Evolutionary conservation across 176 grass and related monocot species (phyloP).

Genomic region (Bromus sterilis): DNA sequence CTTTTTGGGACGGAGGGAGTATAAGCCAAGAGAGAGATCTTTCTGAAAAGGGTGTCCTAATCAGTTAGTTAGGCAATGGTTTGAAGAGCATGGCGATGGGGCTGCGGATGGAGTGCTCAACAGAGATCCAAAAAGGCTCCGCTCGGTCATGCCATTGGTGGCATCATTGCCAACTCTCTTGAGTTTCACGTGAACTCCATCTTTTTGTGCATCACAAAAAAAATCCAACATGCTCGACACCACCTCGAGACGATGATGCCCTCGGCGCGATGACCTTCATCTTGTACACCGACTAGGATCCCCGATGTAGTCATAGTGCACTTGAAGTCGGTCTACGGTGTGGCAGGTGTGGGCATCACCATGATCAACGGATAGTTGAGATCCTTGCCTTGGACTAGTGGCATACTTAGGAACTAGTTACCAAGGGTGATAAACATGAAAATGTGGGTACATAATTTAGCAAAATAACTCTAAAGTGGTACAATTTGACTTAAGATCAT

Average conservation of each 20-base stretch:
- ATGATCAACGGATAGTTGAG: conserved; percentile 57
- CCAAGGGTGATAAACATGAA: too few relatives aligned
- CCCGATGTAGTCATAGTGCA: conserved; percentile 42
- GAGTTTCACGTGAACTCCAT: conserved; percentile 36
- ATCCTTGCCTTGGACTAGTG: conserved; percentile 32
- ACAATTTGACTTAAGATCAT: too few relatives aligned
- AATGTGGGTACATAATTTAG: too few relatives aligned
- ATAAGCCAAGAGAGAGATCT: not conserved
- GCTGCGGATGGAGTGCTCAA: conserved; percentile 33
- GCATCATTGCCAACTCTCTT: not conserved
- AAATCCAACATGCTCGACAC: conserved; percentile 23
- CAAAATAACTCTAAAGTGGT: too few relatives aligned
- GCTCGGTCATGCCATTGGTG: not conserved
- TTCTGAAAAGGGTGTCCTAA: not conserved
- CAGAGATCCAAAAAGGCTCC: conserved; percentile 48
- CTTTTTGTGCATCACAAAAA: not conserved
- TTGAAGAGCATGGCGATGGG: conserved; percentile 27
- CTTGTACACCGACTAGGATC: not conserved
- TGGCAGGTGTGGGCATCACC: not conserved
- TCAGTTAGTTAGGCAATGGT: not conserved
- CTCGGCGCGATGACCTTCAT: not conserved
- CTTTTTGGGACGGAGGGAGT: too few relatives aligned
- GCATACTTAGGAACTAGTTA: not conserved
- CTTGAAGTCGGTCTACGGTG: not conserved
- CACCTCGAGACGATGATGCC: conserved; percentile 34